Conservation (phyloP, 2,329 filamentous ascomycete genomes). For the Epicoccum nigrum region DNA sequence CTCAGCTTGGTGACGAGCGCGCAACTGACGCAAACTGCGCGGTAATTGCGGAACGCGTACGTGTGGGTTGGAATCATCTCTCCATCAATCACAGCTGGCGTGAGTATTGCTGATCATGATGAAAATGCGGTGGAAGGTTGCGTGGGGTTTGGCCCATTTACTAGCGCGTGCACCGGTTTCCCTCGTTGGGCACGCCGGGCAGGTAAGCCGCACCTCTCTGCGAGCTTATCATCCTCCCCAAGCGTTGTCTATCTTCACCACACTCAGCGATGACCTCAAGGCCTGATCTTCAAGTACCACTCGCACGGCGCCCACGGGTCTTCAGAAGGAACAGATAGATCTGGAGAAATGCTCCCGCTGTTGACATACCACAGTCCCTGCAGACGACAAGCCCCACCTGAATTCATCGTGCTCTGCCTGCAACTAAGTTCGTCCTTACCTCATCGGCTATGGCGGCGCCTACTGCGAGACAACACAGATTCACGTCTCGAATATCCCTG, state of each 20-base stretch:
- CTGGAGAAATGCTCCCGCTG: slow-evolving; percentile 4
- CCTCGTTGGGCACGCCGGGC: slow-evolving; percentile 6
- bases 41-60: slow-evolving; percentile 12
- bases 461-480: slow-evolving; percentile 2
- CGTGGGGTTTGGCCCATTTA: slow-evolving; percentile 8
- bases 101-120: slow-evolving; percentile 13
- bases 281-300: slow-evolving; percentile 5
- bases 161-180: slow-evolving; percentile 11
- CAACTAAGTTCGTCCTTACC: slow-evolving; percentile 6
- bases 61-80: slow-evolving; percentile 5
- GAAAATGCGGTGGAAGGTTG: slow-evolving; percentile 5
- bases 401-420: slow-evolving; percentile 2
- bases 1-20: slow-evolving; percentile 6
- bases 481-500: slow-evolving; percentile 3
- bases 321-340: not conserved
- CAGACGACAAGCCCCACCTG: slow-evolving; percentile 14
- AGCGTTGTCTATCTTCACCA: slow-evolving; percentile 15
- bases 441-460: slow-evolving; percentile 15
- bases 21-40: not conserved
- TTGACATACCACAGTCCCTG: slow-evolving; percentile 8
- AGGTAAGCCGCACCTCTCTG: slow-evolving; percentile 8
- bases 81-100: slow-evolving; percentile 14
- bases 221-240: not conserved
- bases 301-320: slow-evolving; percentile 1
- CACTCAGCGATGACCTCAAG: slow-evolving; percentile 7